A percentile compares a stretch with the other conserved stretches of the same genome.
Evolutionary conservation across 176 grass and related monocot species (phyloP).

Genomic region (Paspalum notatum): DNA sequence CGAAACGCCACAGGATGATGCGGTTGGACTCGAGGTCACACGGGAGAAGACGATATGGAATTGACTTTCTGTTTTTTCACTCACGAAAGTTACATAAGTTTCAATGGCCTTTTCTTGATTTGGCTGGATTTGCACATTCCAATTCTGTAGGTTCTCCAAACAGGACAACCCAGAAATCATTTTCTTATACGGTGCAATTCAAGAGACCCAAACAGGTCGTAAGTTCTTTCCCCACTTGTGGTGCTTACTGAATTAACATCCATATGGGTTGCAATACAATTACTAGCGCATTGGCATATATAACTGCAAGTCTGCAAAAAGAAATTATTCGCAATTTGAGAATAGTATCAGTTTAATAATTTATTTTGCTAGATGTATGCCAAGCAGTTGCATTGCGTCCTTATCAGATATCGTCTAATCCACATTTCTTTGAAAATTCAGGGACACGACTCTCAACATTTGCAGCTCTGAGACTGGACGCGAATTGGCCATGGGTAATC

Average conservation of each 20-base stretch:
- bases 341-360: not conserved
- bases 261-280: not conserved
- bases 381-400: not conserved
- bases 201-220: no score
- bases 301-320: not conserved
- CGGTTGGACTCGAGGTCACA: no score
- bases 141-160: no score
- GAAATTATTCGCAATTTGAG: not conserved
- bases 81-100: no score
- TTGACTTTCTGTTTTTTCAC: no score
- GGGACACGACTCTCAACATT: slow-evolving; percentile 64
- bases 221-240: slow-evolving; percentile 6
- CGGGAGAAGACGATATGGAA: no score
- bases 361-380: not conserved
- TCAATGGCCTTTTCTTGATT: no score
- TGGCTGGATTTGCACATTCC: no score
- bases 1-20: no score
- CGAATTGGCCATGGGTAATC: slow-evolving; percentile 51
- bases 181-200: no score
- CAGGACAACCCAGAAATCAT: no score
- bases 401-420: slow-evolving; percentile 3
- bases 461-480: slow-evolving; percentile 42
- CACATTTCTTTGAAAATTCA: slow-evolving; percentile 29
- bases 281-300: not conserved
- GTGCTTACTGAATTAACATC: slow-evolving; percentile 6